Percentiles rank a stretch among this genome's conserved stretches.
Conservation (phyloP, 1,139 yeast species). For the Pichia sp. region DNA sequence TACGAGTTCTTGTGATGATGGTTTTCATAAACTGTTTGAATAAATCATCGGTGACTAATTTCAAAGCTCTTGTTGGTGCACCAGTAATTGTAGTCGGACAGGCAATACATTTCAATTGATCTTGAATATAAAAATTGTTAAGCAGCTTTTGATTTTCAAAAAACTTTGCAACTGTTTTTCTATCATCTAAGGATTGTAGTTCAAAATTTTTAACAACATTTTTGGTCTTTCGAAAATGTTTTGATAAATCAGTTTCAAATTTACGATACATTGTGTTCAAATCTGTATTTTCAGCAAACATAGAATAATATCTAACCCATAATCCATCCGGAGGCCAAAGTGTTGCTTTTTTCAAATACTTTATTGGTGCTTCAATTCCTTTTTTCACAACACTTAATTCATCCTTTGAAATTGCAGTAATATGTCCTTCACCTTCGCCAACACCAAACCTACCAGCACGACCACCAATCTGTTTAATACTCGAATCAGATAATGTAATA, state of each 20-base stretch:
- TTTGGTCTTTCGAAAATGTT: slow-evolving; percentile 19
- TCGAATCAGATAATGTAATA: slow-evolving; percentile 49
- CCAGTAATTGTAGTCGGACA: slow-evolving; percentile 45
- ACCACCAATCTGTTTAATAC: slow-evolving; percentile 90
- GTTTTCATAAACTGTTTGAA: slow-evolving; percentile 33
- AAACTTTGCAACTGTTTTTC: slow-evolving; percentile 39
- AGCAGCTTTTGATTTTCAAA: slow-evolving; percentile 34
- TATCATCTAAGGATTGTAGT: slow-evolving; percentile 40
- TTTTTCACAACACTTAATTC: slow-evolving; percentile 40
- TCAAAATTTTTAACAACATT: slow-evolving; percentile 19
- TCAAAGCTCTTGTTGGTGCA: slow-evolving; percentile 27
- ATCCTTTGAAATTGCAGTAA: slow-evolving; percentile 43
- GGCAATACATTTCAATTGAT: slow-evolving; percentile 51
- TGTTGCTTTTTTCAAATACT: slow-evolving; percentile 46
- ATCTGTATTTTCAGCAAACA: slow-evolving; percentile 44
- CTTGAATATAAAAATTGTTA: slow-evolving; percentile 36
- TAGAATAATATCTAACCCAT: slow-evolving; percentile 51
- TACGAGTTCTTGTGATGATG: slow-evolving; percentile 36
- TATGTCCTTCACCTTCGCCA: slow-evolving; percentile 44
- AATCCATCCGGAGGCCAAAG: slow-evolving; percentile 67
- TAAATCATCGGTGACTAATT: slow-evolving; percentile 21
- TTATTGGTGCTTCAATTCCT: slow-evolving; percentile 42
- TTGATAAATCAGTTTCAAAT: slow-evolving; percentile 39
- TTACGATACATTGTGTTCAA: slow-evolving; percentile 40
- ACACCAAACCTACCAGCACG: slow-evolving; percentile 77